Base-by-base conservation (phyloP, 495 filamentous ascomycete species). In the Bacidia rubella region DNA sequence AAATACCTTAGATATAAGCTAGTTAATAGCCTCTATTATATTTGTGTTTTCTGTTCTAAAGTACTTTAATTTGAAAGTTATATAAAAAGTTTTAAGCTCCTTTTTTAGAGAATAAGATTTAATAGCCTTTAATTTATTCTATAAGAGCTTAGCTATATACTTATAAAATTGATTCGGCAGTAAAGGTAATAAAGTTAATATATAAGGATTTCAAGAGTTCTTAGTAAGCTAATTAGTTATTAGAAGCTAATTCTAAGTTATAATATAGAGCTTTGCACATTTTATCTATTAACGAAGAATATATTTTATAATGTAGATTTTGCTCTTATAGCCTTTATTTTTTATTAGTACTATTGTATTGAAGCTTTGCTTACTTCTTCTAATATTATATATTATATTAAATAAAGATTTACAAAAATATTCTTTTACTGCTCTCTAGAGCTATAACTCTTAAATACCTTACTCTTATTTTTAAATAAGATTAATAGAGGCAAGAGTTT, bases 31-130 rank as follows among this genome's bases (percentile, higher is more conserved):
- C 29, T 67, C 61, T 57, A n/a, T 54, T 35, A 51, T 52, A 43
- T 51, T 54, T 20, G 59, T 40, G 43, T 63, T 48, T 24, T 42
- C 45, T 53, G 19, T 52, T 46, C 39, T 61, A 44, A 58, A 21
- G 53, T 60, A 66, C 15, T 60, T 47, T 48, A 53, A 65, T 40
- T 47, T 55, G 46, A 66, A 68, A 27, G 59, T 65, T 49, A 48
- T 49, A 45, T 52, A 63, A 55, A 70, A 66, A 29, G 44, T 56
- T 53, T 67, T 55, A 39, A 69, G 60, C 46, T 60, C 60, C 39
- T 61, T 65, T 55, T 60, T 61, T 38, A 70, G 66, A 53, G 65
- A 63, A 59, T 68, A 59, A 11, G 57, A 35, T 24, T 58, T 54
- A 47, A 68, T 65, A 10, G 43, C 43, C 21, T 54, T 48, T 21